A percentile compares a stretch with the other conserved stretches of the same genome.
Conservation (phyloP, 2,329 filamentous ascomycete genomes). For the Monosporascus sp. region DNA sequence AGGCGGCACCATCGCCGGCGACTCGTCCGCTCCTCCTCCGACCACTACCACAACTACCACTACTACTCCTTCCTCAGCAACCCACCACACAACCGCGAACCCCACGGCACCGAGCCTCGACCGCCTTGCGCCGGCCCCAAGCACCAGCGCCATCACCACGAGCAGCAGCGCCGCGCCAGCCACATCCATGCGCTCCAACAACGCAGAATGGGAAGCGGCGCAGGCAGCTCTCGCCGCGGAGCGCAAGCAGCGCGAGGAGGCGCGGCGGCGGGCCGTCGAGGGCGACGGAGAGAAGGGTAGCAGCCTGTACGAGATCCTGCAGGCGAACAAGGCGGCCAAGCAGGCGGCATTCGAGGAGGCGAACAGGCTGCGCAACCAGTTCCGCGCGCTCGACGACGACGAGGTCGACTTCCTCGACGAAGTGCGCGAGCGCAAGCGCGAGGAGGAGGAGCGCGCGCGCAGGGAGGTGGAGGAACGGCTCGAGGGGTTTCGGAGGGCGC, state of each 20-base stretch:
- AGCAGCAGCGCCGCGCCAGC: background rate
- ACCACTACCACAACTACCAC: background rate
- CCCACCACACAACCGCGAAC: slow-evolving; percentile 15
- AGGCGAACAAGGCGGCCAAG: slow-evolving; percentile 82
- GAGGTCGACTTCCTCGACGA: slow-evolving; percentile 71
- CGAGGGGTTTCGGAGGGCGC: slow-evolving; percentile 48
- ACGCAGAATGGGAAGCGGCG: slow-evolving; percentile 57
- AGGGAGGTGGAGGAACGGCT: slow-evolving; percentile 54
- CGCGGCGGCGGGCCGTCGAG: slow-evolving; percentile 36
- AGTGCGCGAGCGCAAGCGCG: slow-evolving; percentile 42
- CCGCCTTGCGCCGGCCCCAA: slow-evolving; percentile 7
- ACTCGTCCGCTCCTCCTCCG: slow-evolving; percentile 8
- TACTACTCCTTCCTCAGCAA: slow-evolving; percentile 12
- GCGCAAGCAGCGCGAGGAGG: slow-evolving; percentile 47
- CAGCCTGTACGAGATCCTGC: slow-evolving; percentile 67
- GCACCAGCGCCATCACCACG: slow-evolving; percentile 6
- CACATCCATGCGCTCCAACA: slow-evolving; percentile 14
- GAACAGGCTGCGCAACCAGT: slow-evolving; percentile 68
- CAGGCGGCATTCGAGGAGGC: slow-evolving; percentile 78
- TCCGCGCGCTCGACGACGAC: slow-evolving; percentile 70
- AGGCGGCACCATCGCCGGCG: slow-evolving; percentile 44
- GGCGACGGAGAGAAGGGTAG: slow-evolving; percentile 42
- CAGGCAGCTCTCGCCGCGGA: slow-evolving; percentile 60
- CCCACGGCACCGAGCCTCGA: background rate
- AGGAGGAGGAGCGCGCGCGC: slow-evolving; percentile 49